Percentiles rank a stretch among this genome's conserved stretches.
Evolutionary conservation across 2,329 filamentous ascomycete genomes (phyloP).

Genomic region (Aspergillus sp.): DNA sequence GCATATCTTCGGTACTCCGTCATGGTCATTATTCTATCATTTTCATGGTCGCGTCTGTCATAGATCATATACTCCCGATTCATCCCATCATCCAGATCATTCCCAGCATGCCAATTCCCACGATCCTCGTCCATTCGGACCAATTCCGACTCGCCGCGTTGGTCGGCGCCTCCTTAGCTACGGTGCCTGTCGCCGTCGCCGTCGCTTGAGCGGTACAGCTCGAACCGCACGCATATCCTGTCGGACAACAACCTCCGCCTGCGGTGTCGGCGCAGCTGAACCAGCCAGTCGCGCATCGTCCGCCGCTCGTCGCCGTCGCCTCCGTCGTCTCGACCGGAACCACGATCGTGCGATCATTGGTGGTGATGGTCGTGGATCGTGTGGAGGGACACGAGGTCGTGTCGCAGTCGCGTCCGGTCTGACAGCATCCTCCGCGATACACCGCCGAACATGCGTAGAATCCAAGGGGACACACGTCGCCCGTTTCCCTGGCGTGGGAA

Average conservation of each 20-base stretch:
- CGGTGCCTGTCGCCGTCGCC: constrained; percentile 50
- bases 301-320: constrained; percentile 22
- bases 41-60: not conserved
- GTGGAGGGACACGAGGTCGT: constrained; percentile 74
- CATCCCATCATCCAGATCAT: constrained; percentile 4
- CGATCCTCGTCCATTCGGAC: constrained; percentile 1
- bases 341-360: constrained; percentile 68
- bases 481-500: constrained; percentile 38
- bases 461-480: constrained; percentile 71
- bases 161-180: constrained; percentile 38
- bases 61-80: not conserved
- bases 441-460: constrained; percentile 89
- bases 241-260: constrained; percentile 81
- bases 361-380: constrained; percentile 63
- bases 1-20: not conserved
- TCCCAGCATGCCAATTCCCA: constrained; percentile 10
- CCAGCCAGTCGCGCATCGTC: constrained; percentile 76
- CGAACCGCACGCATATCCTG: constrained; percentile 70
- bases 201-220: constrained; percentile 64
- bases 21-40: constrained; percentile 4
- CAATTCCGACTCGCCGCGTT: constrained; percentile 13
- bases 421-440: constrained; percentile 81
- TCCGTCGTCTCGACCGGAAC: constrained; percentile 54
- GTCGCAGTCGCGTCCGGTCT: constrained; percentile 80
- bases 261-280: constrained; percentile 65